Evolutionary conservation across 495 filamentous ascomycete genomes (phyloP).

Genomic region (Aspergillus nanangensis): DNA sequence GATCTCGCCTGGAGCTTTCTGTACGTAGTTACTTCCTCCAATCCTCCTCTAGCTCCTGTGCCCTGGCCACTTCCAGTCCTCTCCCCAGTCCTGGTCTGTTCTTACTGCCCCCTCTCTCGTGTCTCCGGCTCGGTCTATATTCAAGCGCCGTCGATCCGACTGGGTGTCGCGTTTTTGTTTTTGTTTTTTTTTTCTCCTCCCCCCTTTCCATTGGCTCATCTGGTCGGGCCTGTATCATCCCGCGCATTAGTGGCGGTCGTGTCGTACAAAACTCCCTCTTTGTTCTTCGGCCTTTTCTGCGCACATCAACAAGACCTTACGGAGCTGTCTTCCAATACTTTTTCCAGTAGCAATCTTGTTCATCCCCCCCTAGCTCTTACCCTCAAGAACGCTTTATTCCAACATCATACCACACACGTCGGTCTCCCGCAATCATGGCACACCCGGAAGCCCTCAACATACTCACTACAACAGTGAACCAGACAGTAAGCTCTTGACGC

Average conservation of each 20-base stretch:
- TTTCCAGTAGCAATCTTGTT: neutral
- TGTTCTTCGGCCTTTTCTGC: no score
- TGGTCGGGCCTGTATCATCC: neutral
- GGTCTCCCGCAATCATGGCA: constrained; percentile 21
- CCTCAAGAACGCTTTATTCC: neutral
- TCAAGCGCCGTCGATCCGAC: no score
- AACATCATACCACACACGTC: constrained; percentile 19
- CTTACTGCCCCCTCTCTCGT: no score
- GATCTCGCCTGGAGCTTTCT: neutral
- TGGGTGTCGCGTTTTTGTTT: no score
- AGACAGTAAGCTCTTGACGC: constrained; percentile 44
- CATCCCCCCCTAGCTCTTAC: neutral
- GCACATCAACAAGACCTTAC: no score
- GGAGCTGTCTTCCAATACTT: no score
- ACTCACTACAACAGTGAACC: constrained; percentile 39
- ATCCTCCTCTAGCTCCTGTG: neutral
- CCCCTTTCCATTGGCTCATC: no score
- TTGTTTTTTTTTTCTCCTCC: no score
- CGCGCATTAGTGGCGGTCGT: neutral
- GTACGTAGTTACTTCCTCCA: neutral
- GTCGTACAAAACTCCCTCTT: neutral
- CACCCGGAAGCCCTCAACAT: constrained; percentile 40
- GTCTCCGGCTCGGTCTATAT: no score
- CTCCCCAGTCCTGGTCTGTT: no score
- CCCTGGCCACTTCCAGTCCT: no score